phyloP scores from a whole-genome alignment of 768 basidiomycete species.

The Trametes sanguinea region DNA sequence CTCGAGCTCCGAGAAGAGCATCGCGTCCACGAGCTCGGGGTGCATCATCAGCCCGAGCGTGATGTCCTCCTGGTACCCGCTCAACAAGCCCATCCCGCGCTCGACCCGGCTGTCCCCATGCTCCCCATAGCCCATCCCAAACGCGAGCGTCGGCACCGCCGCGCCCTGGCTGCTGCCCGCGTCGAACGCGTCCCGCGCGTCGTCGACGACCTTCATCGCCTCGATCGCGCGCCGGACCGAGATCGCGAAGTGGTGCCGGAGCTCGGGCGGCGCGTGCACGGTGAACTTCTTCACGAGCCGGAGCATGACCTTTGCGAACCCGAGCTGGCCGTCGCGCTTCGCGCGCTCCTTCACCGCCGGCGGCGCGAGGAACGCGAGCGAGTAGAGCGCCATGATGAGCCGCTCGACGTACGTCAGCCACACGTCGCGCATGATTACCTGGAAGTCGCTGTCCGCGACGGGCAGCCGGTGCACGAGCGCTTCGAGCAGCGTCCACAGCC shows the following conservation, averaged over 20 bases:
- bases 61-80: conserved; percentile 65
- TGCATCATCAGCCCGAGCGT: conserved; percentile 73
- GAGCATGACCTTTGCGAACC: conserved; percentile 70
- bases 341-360: conserved; percentile 71
- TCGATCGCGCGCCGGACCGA: conserved; percentile 71
- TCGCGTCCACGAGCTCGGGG: conserved; percentile 65
- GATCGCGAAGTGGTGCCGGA: conserved; percentile 53
- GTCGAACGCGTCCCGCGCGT: conserved; percentile 73
- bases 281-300: conserved; percentile 70
- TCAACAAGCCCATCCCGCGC: conserved; percentile 74
- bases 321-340: conserved; percentile 64
- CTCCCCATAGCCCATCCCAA: conserved; percentile 87
- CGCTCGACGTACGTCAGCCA: conserved; percentile 85
- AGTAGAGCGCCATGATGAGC: conserved; percentile 79
- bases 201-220: conserved; percentile 77
- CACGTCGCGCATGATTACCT: conserved; percentile 55
- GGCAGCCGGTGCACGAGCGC: conserved; percentile 85
- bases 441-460: conserved; percentile 72
- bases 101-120: conserved; percentile 64
- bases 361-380: conserved; percentile 80
- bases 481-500: conserved; percentile 64
- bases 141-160: conserved; percentile 61
- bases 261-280: conserved; percentile 48
- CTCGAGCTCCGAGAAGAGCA: conserved; percentile 78
- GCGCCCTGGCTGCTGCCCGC: conserved; percentile 50